Base-by-base conservation (phyloP, 768 basidiomycete species). In the Naematelia aurantialba region DNA sequence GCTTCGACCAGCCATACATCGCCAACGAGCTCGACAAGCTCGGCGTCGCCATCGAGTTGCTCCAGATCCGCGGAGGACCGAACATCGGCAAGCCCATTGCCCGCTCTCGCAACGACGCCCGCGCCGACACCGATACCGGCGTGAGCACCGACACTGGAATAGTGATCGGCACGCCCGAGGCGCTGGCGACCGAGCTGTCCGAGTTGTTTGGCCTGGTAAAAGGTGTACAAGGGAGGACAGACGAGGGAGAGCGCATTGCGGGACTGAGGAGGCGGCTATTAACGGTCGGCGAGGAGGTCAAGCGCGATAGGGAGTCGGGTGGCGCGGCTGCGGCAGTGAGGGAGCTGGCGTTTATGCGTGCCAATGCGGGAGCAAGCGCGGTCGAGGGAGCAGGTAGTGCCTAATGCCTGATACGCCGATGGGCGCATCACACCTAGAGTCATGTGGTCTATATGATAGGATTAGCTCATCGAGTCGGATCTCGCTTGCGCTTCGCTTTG, bases 1-100 rank as follows among this genome's bases (percentile, higher is more conserved):
- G 44, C 11, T 54, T 30, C 19, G 59, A 60, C 24, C 59, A 60
- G 22, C 52, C 52, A 26, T 60, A 53, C 52, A 60, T 60, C 29
- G 52, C 59, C 52, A 60, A 60, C 39, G 45, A 55, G 19, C 27
- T 60, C 44, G 42, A 54, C 19, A 4, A 22, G 14, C 45, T 60
- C 5, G 53, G 53, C 17, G 52, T 44, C 10, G 59, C 44, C 4
- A 48, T 48, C n/a, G 59, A 60, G 29, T 44, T 60, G 19, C 21
- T 55, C 5, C 59, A 60, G 29, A 55, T 60, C 31, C 45, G 53
- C 14, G 52, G 46, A n/a, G 59, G 59, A 3, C 54, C 52, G 1
- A 49, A 17, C 42, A 49, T 60, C 19, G 53, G 59, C n/a, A 5
- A 47, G 14, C 53, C 53, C 29, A 31, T 34, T 54, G 11, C 42